Evolutionary conservation across 257 asterid species (phyloP), one percentile per base, ranked within the genome.

Genomic region (Pogostemon cablin): DNA sequence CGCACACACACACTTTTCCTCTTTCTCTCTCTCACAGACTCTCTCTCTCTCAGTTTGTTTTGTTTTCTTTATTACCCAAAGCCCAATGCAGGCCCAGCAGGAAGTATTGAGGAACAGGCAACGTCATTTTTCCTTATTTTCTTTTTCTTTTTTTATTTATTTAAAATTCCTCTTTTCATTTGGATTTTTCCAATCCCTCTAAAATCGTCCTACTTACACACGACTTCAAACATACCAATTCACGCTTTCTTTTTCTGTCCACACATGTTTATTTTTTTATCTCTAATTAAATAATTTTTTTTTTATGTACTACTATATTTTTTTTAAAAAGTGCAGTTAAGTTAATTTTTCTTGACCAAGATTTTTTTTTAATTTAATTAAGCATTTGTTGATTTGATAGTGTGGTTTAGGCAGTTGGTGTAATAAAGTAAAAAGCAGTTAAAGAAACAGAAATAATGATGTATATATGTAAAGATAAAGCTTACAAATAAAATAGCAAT

Each of bases 51-150:
- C 25, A 35, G 49, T 57, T 77, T 59, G 35, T 79, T 63, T 65
- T 67, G 73, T 72, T 69, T 62, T 48, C 68, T 67, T 74, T 55
- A 62, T 67, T 37, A 61, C 79, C 81, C 83, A 67, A 72, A 73
- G 78, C 81, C 79, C 85, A 68, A 78, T 81, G 78, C 78, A 62
- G 82, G 80, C 73, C 90, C 83, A 70, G 68, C 79, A 58, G 65
- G 61, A 73, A 52, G 39, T 57, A 38, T 49, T 46, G 64, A 79
- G 69, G 78, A 79, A 68, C 69, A 65, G 82, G 81, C 75, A 49
- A 68, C 44, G 55, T 78, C 86, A 84, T 80, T 82, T 86, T 71
- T 48, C 40, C 10, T 35, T 34, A 42, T 38, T 52, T 58, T 52
- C 3, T 2, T 44, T 10, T 25, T 10, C 47, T 64, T 35, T 10